Percentiles rank a stretch among this genome's conserved stretches.
Evolutionary conservation across 306 rosid genomes (phyloP).

Genomic region (Mimosa bimucronata): DNA sequence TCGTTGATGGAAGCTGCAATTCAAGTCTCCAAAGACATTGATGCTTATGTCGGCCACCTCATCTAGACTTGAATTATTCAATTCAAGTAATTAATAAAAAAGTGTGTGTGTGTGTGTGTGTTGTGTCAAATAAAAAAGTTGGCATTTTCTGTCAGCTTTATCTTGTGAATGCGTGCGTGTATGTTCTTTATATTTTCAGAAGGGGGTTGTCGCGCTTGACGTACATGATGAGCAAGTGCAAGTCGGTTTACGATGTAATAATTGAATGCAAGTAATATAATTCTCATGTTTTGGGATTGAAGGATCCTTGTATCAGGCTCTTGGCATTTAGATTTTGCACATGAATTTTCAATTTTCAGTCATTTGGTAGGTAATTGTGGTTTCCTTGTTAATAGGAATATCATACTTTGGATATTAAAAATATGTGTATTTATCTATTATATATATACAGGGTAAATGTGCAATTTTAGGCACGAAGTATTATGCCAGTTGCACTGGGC

Average conservation of each 20-base stretch:
- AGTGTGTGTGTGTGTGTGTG: background rate
- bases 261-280: background rate
- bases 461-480: no score
- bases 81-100: background rate
- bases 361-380: no score
- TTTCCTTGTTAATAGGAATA: no score
- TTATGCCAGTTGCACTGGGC: no score
- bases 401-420: no score
- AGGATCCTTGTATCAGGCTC: no score
- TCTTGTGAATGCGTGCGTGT: background rate
- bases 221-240: no score
- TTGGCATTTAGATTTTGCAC: background rate
- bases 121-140: background rate
- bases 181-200: background rate
- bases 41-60: background rate
- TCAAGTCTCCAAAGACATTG: background rate
- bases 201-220: no score
- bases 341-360: background rate
- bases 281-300: background rate
- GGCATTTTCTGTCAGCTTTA: background rate
- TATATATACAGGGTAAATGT: no score
- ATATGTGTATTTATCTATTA: no score
- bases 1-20: background rate
- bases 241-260: background rate
- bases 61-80: background rate